Evolutionary conservation across 2,329 filamentous ascomycete genomes (phyloP), one percentile per base, ranked within the genome.

Genomic region (Rutstroemia sp.): DNA sequence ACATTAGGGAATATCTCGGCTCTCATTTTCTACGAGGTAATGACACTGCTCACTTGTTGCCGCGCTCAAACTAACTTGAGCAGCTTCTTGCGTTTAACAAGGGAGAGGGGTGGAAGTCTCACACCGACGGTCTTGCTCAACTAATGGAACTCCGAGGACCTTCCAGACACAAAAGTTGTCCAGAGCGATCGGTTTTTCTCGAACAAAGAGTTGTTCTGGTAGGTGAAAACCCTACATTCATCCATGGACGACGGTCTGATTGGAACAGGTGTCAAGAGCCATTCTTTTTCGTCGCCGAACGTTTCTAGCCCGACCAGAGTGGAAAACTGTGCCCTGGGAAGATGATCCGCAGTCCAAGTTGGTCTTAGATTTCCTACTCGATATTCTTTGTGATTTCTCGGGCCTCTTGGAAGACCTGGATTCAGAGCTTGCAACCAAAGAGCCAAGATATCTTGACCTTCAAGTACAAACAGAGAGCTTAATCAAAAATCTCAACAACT

Each of bases 291-390:
- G 56, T 56, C 51, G 49, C 12, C 38, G 52, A 1, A 58, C 58
- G 10, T 60, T 60, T 56, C 58, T 60, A 25, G 14, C 19, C 16
- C 42, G 36, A 12, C 38, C 36, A 19, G 16, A 50, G 39, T 60
- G 58, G 58, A 60, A 60, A 59, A 58, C n/a, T 2, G 53, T 60
- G 10, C 58, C 58, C 19, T 60, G 58, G 58, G 58, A 57, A 57
- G 59, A 59, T 21, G 51, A 61, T 34, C 54, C 48, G 17, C 27
- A 23, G 34, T 57, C 57, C 7, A 61, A 59, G 53, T 46, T n/a
- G 19, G 21, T 48, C 6, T 48, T 59, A 23, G 59, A 61, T 48
- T 59, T 57, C 54, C 46, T 60, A 12, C 45, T 60, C 10, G 58
- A 60, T 34, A 59, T 60, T 16, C 47, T 25, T 8, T 46, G 49